Conservation (phyloP, 2,329 filamentous ascomycete species). For the Penicillium janthinellum region DNA sequence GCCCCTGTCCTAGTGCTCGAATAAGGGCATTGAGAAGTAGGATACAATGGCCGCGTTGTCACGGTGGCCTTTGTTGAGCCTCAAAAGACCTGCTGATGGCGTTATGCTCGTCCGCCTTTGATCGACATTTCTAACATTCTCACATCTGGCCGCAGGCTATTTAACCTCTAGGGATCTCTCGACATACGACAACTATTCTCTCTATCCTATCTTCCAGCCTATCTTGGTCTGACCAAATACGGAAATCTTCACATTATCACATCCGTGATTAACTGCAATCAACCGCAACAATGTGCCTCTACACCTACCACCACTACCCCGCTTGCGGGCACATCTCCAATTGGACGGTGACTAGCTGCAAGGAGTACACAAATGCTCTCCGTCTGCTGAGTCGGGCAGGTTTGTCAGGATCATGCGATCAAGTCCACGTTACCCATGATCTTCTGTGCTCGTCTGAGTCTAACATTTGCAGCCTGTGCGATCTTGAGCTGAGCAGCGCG, state of each 20-base stretch:
- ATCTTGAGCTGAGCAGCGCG: conserved; percentile 8
- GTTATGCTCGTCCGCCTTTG: neutral
- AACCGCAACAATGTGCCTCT: conserved; percentile 27
- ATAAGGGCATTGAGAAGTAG: neutral
- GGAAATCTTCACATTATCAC: too few species aligned
- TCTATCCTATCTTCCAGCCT: too few species aligned
- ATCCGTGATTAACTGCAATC: too few species aligned
- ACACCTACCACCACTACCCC: conserved; percentile 32
- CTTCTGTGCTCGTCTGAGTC: neutral
- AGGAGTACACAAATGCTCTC: conserved; percentile 23
- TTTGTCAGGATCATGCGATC: conserved; percentile 5
- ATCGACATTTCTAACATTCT: neutral
- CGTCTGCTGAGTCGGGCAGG: conserved; percentile 4
- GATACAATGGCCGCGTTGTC: neutral
- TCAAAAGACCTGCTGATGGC: neutral
- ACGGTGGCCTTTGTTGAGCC: neutral
- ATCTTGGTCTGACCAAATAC: too few species aligned
- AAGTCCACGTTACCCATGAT: conserved; percentile 15
- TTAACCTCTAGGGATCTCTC: neutral
- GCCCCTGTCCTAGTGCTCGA: neutral
- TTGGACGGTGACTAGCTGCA: conserved; percentile 29
- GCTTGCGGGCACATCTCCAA: conserved; percentile 33
- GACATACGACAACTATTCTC: too few species aligned
- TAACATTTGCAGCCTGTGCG: conserved; percentile 17
- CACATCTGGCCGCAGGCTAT: neutral